These are phyloP conservation scores for Ogataea chonburiensis DNA, from an alignment of 805 yeast species.

Conservation along the genomic window DNA sequence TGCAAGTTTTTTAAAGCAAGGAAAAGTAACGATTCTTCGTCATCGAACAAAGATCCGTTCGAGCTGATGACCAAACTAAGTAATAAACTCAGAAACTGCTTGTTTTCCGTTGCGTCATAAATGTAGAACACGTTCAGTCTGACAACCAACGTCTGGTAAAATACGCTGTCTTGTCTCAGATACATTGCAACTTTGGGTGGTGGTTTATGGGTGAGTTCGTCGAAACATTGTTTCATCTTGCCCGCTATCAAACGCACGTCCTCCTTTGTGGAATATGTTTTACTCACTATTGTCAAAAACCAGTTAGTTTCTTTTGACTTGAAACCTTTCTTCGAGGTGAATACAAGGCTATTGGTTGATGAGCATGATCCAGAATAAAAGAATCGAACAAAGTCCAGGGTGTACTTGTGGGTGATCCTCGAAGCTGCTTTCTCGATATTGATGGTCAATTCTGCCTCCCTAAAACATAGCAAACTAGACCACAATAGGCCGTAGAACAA, in stretches of 20 bases:
- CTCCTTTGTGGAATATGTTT: conserved; percentile 3
- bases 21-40: conserved; percentile 15
- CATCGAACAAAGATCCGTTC: conserved; percentile 12
- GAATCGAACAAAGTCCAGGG: conserved; percentile 17
- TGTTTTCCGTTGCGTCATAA: conserved; percentile 24
- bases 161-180: conserved; percentile 12
- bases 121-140: conserved; percentile 23
- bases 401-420: conserved; percentile 21
- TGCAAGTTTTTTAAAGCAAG: conserved; percentile 13
- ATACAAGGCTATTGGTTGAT: conserved; percentile 4
- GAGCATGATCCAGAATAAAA: conserved; percentile 8
- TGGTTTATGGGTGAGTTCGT: conserved; percentile 3
- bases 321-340: conserved; percentile 1
- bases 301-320: conserved; percentile 4
- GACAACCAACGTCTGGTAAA: conserved; percentile 21
- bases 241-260: conserved; percentile 9
- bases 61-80: conserved; percentile 7
- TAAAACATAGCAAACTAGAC: conserved; percentile 23
- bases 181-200: not conserved
- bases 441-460: conserved; percentile 17
- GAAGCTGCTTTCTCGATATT: conserved; percentile 20
- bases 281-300: conserved; percentile 13
- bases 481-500: conserved; percentile 16
- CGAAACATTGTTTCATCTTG: conserved; percentile 14
- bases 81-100: conserved; percentile 20